phyloP scores from a whole-genome alignment of 768 basidiomycete genomes.

The Chiua virens region DNA sequence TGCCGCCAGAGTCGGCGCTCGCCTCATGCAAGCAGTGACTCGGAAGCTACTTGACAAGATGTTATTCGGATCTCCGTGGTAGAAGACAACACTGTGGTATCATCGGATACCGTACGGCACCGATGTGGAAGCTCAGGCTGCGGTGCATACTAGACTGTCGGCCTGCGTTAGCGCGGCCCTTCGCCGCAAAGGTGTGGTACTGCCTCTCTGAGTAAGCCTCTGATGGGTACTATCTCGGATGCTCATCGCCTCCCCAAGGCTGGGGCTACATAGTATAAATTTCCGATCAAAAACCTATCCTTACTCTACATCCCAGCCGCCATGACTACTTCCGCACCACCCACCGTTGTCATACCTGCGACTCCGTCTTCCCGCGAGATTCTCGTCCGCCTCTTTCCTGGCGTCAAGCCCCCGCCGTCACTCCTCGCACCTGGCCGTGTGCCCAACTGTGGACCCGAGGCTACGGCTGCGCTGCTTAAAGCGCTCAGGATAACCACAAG shows the following conservation, averaged over 20 bases:
- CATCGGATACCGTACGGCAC: too few relatives aligned
- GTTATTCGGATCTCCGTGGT: too few relatives aligned
- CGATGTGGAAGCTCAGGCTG: too few relatives aligned
- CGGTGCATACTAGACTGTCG: too few relatives aligned
- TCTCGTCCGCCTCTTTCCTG: slow-evolving; percentile 33
- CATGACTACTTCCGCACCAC: slow-evolving; percentile 30
- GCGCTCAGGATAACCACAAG: slow-evolving; percentile 53
- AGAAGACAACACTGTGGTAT: too few relatives aligned
- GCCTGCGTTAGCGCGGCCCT: too few relatives aligned
- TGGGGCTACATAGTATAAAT: slow-evolving; percentile 14
- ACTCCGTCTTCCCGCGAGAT: slow-evolving; percentile 19
- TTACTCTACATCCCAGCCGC: neutral
- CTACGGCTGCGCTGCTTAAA: slow-evolving; percentile 38
- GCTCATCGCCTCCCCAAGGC: neutral
- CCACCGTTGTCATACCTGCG: slow-evolving; percentile 18
- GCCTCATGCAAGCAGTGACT: too few relatives aligned
- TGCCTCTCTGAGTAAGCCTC: neutral
- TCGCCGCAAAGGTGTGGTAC: neutral
- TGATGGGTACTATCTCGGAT: neutral
- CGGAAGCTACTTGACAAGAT: too few relatives aligned
- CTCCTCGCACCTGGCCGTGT: slow-evolving; percentile 36
- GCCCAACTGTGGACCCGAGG: slow-evolving; percentile 39
- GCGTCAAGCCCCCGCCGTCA: slow-evolving; percentile 31
- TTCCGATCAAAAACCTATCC: neutral
- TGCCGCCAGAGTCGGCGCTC: too few relatives aligned